These are phyloP conservation scores for Saccharomycopsis amapae DNA, from an alignment of 805 yeast genomes.

Conservation along the genomic window DNA sequence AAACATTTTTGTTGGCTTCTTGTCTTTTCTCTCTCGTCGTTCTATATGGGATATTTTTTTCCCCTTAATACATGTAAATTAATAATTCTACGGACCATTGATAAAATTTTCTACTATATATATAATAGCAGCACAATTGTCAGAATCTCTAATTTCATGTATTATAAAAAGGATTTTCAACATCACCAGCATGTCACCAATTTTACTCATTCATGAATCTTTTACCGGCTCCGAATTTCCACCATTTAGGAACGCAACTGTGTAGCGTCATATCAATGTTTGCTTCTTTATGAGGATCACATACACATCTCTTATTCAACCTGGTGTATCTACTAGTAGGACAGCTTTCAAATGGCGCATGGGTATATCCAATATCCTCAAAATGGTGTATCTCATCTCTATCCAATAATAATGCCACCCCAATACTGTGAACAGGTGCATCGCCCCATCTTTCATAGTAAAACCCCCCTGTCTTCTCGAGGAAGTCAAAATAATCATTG, in stretches of 20 bases:
- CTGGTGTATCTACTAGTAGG: constrained; percentile 47
- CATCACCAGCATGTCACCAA: too few species aligned
- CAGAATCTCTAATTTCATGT: too few species aligned
- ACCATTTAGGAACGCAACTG: constrained; percentile 70
- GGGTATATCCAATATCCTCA: constrained; percentile 75
- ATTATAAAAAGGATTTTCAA: too few species aligned
- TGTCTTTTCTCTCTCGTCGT: too few species aligned
- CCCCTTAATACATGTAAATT: too few species aligned
- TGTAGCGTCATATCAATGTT: constrained; percentile 38
- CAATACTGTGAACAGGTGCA: constrained; percentile 84
- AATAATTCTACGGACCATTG: too few species aligned
- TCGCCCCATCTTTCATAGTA: constrained; percentile 94
- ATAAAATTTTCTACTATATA: too few species aligned
- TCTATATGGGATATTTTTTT: too few species aligned
- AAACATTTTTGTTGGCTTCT: too few species aligned
- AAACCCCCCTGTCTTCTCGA: constrained; percentile 68
- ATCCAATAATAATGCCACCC: constrained; percentile 51
- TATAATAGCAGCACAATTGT: too few species aligned
- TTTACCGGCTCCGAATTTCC: constrained; percentile 64
- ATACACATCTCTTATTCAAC: constrained; percentile 52
- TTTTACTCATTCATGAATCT: constrained; percentile 34
- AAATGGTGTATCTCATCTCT: constrained; percentile 64
- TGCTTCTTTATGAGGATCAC: constrained; percentile 41
- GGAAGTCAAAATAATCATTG: constrained; percentile 49
- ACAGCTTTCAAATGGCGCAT: constrained; percentile 60